Percentiles rank a stretch among this genome's conserved stretches.
phyloP scores from a whole-genome alignment of 1,284 basidiomycete species.

The Fomes fomentarius region DNA sequence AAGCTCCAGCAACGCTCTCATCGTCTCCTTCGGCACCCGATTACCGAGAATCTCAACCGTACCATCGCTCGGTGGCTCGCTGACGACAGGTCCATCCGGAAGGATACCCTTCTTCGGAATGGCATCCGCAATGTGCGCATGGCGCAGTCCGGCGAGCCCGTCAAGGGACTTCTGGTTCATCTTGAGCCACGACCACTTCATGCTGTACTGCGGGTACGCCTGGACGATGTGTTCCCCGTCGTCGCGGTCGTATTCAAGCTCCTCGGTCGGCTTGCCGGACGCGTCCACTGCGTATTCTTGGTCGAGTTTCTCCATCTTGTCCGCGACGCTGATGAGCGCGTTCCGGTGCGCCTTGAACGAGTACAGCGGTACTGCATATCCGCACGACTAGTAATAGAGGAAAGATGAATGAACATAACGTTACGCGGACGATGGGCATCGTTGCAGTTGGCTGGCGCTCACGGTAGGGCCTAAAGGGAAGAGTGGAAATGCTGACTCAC shows the following conservation, averaged over 20 bases:
- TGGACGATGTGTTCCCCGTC: too few relatives aligned
- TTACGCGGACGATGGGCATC: too few relatives aligned
- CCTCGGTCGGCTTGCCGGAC: neutral
- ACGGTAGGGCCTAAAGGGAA: too few relatives aligned
- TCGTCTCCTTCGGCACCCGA: constrained; percentile 9
- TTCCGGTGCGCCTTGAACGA: constrained; percentile 48
- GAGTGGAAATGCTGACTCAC: constrained; percentile 38
- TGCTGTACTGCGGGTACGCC: constrained; percentile 31
- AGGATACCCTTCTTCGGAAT: constrained; percentile 8
- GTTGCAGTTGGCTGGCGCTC: too few relatives aligned
- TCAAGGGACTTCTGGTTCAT: constrained; percentile 53
- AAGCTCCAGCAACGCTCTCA: neutral
- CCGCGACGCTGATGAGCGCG: constrained; percentile 37
- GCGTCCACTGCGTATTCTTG: constrained; percentile 3
- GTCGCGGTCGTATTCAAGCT: neutral
- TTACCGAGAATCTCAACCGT: constrained; percentile 15
- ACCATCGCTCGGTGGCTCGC: constrained; percentile 13
- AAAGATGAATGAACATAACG: neutral
- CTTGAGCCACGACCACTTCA: constrained; percentile 48
- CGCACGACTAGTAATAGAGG: constrained; percentile 47
- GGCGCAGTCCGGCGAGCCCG: constrained; percentile 40
- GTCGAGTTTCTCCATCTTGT: constrained; percentile 36
- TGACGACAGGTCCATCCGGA: neutral
- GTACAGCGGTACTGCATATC: constrained; percentile 55
- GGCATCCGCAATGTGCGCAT: constrained; percentile 13